Conservation (phyloP, 257 asterid species). For the Verbena officinalis region DNA sequence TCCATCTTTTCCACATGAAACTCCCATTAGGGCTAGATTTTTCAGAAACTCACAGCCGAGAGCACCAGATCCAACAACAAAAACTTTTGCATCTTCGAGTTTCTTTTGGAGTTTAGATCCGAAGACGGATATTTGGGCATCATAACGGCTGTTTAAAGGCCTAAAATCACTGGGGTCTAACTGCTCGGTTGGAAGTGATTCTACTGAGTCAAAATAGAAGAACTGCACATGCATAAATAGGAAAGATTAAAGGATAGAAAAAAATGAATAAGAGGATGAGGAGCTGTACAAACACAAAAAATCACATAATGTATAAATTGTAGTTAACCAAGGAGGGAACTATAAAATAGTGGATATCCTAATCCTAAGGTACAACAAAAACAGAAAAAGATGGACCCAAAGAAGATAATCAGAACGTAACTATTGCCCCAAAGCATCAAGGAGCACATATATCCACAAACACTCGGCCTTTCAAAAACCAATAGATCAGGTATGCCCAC, state of each 20-base stretch:
- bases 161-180: slow-evolving; percentile 66
- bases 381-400: too few species aligned
- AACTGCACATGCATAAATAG: slow-evolving; percentile 53
- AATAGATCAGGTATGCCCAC: too few species aligned
- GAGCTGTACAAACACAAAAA: slow-evolving; percentile 13
- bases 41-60: slow-evolving; percentile 93
- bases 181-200: slow-evolving; percentile 85
- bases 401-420: too few species aligned
- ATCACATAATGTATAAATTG: slow-evolving; percentile 1
- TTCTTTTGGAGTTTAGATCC: slow-evolving; percentile 86
- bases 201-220: slow-evolving; percentile 88
- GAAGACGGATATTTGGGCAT: slow-evolving; percentile 92
- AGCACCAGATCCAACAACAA: slow-evolving; percentile 96
- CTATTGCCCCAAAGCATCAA: too few species aligned
- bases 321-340: too few species aligned
- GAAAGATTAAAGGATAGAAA: slow-evolving; percentile 5
- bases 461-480: too few species aligned
- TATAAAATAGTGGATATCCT: too few species aligned
- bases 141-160: slow-evolving; percentile 86
- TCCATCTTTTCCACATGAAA: slow-evolving; percentile 75
- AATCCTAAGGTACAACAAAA: too few species aligned
- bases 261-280: neutral
- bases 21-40: slow-evolving; percentile 92
- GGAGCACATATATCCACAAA: too few species aligned
- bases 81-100: slow-evolving; percentile 74